Conservation (phyloP, 305 asterid genomes). For the Fraxinus sp. region DNA sequence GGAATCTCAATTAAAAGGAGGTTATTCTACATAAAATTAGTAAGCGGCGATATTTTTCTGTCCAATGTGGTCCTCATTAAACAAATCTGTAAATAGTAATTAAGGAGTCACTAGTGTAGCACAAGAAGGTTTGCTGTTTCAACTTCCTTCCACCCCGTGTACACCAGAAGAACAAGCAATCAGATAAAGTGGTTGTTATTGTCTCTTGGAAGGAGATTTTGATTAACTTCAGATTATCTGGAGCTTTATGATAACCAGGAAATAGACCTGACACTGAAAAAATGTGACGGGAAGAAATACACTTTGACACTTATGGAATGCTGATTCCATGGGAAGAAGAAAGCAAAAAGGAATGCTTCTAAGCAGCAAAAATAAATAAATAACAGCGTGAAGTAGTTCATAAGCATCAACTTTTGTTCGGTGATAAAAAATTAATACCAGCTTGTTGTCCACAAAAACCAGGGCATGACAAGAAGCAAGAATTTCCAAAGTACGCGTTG, state of each 20-base stretch:
- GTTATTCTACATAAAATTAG: not conserved
- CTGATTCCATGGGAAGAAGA: not conserved
- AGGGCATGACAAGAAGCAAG: conserved; percentile 98
- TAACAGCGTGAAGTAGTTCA: not conserved
- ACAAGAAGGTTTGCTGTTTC: not conserved
- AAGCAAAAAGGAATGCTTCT: not conserved
- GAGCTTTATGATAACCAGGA: not conserved
- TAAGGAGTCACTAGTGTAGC: not conserved
- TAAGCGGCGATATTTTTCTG: not conserved
- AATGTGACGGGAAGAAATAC: not conserved
- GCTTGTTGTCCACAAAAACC: conserved; percentile 96
- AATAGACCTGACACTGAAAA: not conserved
- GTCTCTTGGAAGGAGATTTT: not conserved
- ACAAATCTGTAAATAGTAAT: not conserved
- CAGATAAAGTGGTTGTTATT: not conserved
- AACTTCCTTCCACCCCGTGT: not conserved
- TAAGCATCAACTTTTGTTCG: not conserved
- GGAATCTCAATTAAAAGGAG: not conserved
- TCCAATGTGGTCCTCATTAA: not conserved
- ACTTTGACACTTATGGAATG: not conserved
- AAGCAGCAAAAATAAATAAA: not conserved
- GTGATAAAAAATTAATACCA: conserved; percentile 46
- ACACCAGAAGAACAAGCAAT: not conserved
- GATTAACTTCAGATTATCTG: not conserved
- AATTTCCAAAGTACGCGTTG: conserved; percentile 67